Evolutionary conservation across 1,139 yeast species (phyloP).

Genomic region (Casaregolazyma suthepensis): DNA sequence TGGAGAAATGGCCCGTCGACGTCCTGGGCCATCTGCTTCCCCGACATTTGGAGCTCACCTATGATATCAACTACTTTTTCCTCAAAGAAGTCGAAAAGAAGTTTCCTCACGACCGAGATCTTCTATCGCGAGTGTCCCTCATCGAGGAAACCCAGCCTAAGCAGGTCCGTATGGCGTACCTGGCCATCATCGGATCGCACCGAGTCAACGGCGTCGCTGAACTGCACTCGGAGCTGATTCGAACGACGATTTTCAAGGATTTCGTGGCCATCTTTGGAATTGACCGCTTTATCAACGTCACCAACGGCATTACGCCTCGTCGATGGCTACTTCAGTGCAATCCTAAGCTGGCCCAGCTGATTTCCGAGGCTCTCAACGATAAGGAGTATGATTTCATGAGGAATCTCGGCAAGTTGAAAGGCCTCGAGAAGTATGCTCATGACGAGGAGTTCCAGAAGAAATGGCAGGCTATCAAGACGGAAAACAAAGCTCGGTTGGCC

Average conservation of each 20-base stretch:
- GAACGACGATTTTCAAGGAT: conserved; percentile 84
- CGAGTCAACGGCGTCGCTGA: conserved; percentile 96
- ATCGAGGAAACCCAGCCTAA: conserved; percentile 78
- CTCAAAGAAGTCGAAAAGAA: conserved; percentile 65
- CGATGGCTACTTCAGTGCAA: conserved; percentile 95
- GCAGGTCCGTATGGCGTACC: conserved; percentile 85
- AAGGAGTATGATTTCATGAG: conserved; percentile 58
- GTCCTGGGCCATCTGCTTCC: conserved; percentile 74
- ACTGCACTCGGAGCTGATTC: conserved; percentile 84
- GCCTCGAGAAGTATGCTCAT: conserved; percentile 59
- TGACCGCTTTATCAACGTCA: conserved; percentile 83
- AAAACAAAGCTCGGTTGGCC: conserved; percentile 69
- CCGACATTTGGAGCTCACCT: conserved; percentile 85
- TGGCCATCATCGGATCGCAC: conserved; percentile 90
- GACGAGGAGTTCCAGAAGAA: conserved; percentile 59
- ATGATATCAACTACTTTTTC: conserved; percentile 77
- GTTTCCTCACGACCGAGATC: conserved; percentile 63
- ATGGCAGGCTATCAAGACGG: conserved; percentile 69
- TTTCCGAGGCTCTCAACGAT: conserved; percentile 64
- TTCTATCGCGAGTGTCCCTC: conserved; percentile 68
- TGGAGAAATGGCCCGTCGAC: conserved; percentile 93
- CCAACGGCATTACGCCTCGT: conserved; percentile 94
- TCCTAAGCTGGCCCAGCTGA: conserved; percentile 68
- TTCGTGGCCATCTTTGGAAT: conserved; percentile 77
- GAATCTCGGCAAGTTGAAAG: conserved; percentile 62